Percentiles rank a stretch among this genome's conserved stretches.
phyloP scores from a whole-genome alignment of 2,329 filamentous ascomycete species.

The Exophiala aquamarina region DNA sequence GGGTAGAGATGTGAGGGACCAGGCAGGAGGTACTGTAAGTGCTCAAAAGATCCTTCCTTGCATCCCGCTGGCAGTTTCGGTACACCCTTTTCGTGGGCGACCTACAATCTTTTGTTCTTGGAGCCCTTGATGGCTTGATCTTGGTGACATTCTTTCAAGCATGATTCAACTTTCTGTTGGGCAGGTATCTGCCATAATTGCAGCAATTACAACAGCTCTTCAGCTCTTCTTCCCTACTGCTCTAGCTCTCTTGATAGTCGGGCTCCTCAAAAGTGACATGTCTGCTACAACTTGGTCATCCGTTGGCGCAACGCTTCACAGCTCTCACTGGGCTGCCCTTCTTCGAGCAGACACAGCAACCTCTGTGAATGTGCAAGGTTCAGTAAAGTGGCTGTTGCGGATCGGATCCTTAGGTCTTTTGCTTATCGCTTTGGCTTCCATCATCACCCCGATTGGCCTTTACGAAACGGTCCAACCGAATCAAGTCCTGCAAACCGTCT shows the following conservation, averaged over 20 bases:
- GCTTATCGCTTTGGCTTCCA: constrained; percentile 41
- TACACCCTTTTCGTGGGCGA: too few relatives aligned
- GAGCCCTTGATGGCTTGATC: too few relatives aligned
- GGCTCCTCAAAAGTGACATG: background rate
- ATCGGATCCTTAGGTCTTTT: constrained; percentile 24
- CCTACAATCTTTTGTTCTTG: too few relatives aligned
- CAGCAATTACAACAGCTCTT: background rate
- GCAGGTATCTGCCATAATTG: background rate
- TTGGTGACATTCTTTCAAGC: too few relatives aligned
- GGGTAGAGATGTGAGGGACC: too few relatives aligned
- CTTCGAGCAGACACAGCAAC: background rate
- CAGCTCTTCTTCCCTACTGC: background rate
- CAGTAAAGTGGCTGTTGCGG: background rate
- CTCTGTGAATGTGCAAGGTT: background rate
- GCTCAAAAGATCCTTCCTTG: too few relatives aligned
- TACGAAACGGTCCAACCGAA: constrained; percentile 37
- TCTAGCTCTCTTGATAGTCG: background rate
- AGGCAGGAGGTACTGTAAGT: too few relatives aligned
- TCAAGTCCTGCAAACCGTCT: constrained; percentile 8
- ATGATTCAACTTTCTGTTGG: too few relatives aligned
- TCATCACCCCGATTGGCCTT: constrained; percentile 48
- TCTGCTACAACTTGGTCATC: background rate
- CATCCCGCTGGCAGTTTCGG: too few relatives aligned
- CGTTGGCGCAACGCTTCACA: background rate
- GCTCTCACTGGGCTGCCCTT: background rate